phyloP scores from a whole-genome alignment of 2,329 filamentous ascomycete species.

The Neurospora sp. region DNA sequence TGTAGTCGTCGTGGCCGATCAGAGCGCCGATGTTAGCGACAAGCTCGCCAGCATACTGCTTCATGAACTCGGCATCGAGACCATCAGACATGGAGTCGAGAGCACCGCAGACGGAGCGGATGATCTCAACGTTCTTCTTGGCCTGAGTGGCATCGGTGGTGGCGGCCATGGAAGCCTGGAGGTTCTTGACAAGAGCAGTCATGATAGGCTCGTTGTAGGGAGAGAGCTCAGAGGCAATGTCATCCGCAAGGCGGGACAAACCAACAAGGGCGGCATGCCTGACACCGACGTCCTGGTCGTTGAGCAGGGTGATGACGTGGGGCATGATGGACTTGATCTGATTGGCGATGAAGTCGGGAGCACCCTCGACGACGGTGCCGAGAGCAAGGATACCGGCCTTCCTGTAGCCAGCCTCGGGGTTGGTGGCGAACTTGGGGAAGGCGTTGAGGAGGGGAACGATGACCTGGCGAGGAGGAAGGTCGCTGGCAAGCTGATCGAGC shows the following conservation, averaged over 20 bases:
- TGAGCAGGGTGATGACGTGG: constrained; percentile 69
- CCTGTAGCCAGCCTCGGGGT: constrained; percentile 65
- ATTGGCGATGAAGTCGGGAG: constrained; percentile 92
- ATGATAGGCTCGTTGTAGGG: constrained; percentile 80
- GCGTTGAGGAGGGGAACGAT: constrained; percentile 85
- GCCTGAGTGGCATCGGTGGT: constrained; percentile 52
- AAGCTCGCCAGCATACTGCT: constrained; percentile 71
- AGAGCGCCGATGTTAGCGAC: constrained; percentile 78
- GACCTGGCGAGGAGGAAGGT: constrained; percentile 85
- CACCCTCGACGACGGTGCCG: constrained; percentile 90
- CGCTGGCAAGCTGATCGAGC: constrained; percentile 79
- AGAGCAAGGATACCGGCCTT: constrained; percentile 87
- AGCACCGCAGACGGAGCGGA: constrained; percentile 82
- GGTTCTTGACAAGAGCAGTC: constrained; percentile 75
- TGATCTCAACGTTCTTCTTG: constrained; percentile 73
- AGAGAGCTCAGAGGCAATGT: constrained; percentile 82
- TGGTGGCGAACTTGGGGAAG: constrained; percentile 71
- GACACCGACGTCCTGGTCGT: constrained; percentile 76
- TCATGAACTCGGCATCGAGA: constrained; percentile 70
- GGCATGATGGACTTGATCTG: constrained; percentile 83
- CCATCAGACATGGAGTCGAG: constrained; percentile 87
- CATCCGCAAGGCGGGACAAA: constrained; percentile 83
- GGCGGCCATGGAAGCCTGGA: constrained; percentile 67
- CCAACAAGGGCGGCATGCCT: constrained; percentile 80
- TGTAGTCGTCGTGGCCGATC: constrained; percentile 74